Evolutionary conservation across 2,329 filamentous ascomycete species (phyloP), one percentile per base, ranked within the genome.

Genomic region (Sclerotiophoma versabilis): DNA sequence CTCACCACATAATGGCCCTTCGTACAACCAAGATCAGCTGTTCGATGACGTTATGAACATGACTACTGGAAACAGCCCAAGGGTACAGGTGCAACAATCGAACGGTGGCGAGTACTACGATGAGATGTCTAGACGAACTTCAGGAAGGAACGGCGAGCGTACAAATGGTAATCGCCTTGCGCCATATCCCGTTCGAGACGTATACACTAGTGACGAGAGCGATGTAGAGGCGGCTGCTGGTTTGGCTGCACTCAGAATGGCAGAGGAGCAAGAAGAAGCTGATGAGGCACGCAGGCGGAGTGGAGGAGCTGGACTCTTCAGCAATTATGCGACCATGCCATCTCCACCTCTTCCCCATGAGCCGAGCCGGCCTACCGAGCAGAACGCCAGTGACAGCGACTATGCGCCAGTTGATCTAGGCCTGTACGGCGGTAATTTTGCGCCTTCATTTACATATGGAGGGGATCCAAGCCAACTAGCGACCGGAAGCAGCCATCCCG

Each of bases 181-280:
- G 69, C 77, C 59, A 7, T 78, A 48, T n/a, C 59, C 66, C 25
- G 54, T 50, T 6, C 64, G 65, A 34, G 65, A 70, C 5, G 64
- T 58, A 9, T 75, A 74, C 48, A 61, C 64, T 3, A 75, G 81
- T 58, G 89, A 93, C 49, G 92, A 96, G 43, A 96, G 92, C 69
- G 93, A 98, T 69, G 87, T 90, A 0, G 93, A 97, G 74, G 93
- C 90, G 17, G 87, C 89, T 32, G 91, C 91, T 56, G 93, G 95
- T 14, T 78, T 96, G 45, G 84, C 90, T 70, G 92, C 92, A 62
- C 86, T 98, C 83, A 87, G 87, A 54, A 86, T 93, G 76, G 92
- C 92, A 4, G 92, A 96, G 57, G 85, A 92, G 72, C 82, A 87
- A 71, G 90, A 96, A 55, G 86, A 87, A 44, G 80, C 76, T 5